Evolutionary conservation across 306 rosid species (phyloP), one percentile per base, ranked within the genome.

Genomic region (Prunus campanulata): DNA sequence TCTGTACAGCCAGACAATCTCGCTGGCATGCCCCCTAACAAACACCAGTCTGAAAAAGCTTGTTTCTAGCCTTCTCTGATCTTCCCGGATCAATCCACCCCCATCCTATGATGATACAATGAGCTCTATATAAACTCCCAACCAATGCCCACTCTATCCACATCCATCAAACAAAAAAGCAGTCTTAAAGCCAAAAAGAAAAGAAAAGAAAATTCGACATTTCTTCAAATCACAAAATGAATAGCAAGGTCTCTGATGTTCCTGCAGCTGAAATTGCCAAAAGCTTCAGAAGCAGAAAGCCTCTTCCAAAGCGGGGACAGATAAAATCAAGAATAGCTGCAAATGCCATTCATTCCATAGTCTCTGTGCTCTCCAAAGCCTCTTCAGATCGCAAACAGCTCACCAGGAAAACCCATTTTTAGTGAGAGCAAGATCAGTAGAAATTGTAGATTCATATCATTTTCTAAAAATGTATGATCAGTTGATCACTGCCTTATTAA

Each of bases 21-120:
- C n/a, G 88, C 81, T 86, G 89, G 80, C 96, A 81, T 86, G 90
- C 74, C 74, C 71, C 89, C 85, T 74, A 88, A 88, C 90, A 61
- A 30, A 76, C 79, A 72, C 59, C 50, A 30, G 14, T 56, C 50
- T 27, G 70, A 7, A 44, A 82, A 42, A 68, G 69, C 13, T 22
- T 55, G 74, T 56, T 67, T 75, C 78, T 72, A 72, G 69, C 24
- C 48, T 61, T 66, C 72, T 75, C 52, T 67, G 59, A 57, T 59
- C 50, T 44, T 68, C 20, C 54, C 19, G 13, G 66, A 79, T 55
- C 66, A 69, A 22, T 63, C 22, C 19, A 29, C 65, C 55, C 49
- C 2, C 16, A 46, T 62, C 19, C 42, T 24, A 6, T 0, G 25
- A 65, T 65, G 39, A 65, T 19, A 39, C 48, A 19, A 22, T 56